Evolutionary conservation across 75 land plant species (phyloP), one percentile per base, ranked within the genome.

Genomic region (Selaginella tamariscina): DNA sequence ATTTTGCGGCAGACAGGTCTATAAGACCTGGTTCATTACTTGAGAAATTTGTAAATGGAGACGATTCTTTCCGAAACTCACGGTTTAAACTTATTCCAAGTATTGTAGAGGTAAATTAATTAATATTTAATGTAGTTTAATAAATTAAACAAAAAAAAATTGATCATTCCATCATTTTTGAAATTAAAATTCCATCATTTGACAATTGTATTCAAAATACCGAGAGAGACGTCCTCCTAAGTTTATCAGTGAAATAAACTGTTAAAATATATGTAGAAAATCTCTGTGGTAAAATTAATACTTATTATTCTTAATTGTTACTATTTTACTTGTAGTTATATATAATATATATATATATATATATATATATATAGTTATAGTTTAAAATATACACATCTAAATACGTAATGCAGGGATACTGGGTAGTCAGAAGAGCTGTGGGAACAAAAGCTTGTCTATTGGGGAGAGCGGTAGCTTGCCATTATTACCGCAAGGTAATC

Each of bases 381-480:
- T 39, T 15, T 39, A 39, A 15, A 15, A 39, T 39, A 5, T 39
- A 39, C 49, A 5, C 49, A 15, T 15, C 5, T 39, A 5, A 15
- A 5, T 39, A 5, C 49, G 49, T 39, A 5, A 5, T 55, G 29
- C 75, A 93, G 96, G 98, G 98, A 20, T 86, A 87, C 72, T 93
- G 98, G 98, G 83, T 93, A 79, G 87, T 89, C 15, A 88, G 83
- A 71, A 85, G 95, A 56, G 98, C 98, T 56, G 98, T 93, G 32
- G 98, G 98, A 21, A 80, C 84, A 32, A 89, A 83, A 78, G 86
- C 98, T 59, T 91, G 95, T 74, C 77, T 82, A 0, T 31, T 93
- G 32, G 98, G 90, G 30, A 87, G 80, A 74, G 95, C 95, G 65
- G 85, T 93, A 56, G 78, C 87, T 5, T 85, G 91, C 80, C 80